Evolutionary conservation across 805 yeast species (phyloP).

Genomic region (Lachancea meyersii): DNA sequence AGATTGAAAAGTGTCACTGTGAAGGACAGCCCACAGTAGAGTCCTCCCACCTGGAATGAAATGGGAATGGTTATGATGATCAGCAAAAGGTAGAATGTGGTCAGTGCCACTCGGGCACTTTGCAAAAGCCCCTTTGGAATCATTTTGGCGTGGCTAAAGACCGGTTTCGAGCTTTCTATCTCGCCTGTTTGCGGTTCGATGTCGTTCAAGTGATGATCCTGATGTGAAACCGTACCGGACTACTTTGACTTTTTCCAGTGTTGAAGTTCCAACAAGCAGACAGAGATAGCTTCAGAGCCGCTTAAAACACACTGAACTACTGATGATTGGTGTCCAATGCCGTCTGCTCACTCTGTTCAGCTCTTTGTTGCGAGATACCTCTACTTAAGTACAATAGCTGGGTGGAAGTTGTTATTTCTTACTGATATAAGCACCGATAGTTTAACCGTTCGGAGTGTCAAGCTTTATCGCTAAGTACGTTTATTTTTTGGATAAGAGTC

Average conservation of each 20-base stretch:
- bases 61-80: constrained; percentile 81
- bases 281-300: not conserved
- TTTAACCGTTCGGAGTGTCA: too few species aligned
- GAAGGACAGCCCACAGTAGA: constrained; percentile 80
- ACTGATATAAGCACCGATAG: too few species aligned
- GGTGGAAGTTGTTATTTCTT: too few species aligned
- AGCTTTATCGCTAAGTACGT: too few species aligned
- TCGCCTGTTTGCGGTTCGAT: not conserved
- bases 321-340: too few species aligned
- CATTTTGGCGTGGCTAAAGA: constrained; percentile 2
- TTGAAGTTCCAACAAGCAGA: not conserved
- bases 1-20: constrained; percentile 64
- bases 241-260: not conserved
- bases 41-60: constrained; percentile 91
- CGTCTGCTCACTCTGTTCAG: too few species aligned
- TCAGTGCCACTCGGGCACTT: constrained; percentile 35
- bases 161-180: too few species aligned
- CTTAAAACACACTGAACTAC: not conserved
- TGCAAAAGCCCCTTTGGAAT: constrained; percentile 18
- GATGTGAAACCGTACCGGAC: not conserved
- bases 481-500: too few species aligned
- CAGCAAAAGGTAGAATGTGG: constrained; percentile 57
- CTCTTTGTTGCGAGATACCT: too few species aligned
- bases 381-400: too few species aligned
- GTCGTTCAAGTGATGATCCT: not conserved